Conservation (phyloP, 2,329 filamentous ascomycete genomes). For the Lizonia empirigonia region DNA sequence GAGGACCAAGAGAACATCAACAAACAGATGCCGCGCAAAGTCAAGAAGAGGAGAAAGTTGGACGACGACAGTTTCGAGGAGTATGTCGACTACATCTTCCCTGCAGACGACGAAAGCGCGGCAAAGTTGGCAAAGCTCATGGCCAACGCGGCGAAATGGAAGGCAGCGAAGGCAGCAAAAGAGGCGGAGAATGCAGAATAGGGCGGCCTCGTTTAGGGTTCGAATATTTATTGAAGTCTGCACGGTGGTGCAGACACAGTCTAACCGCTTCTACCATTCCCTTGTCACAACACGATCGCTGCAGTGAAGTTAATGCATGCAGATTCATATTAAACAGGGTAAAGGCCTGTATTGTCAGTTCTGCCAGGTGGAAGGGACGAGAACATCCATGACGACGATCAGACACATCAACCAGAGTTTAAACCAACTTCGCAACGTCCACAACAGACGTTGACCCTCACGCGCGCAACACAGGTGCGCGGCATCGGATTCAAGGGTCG, state of each 20-base stretch:
- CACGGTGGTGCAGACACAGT: not conserved
- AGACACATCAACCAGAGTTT: not conserved
- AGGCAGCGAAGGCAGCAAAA: conserved; percentile 58
- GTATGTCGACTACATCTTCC: conserved; percentile 97
- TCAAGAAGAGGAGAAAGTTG: conserved; percentile 89
- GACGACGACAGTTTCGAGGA: conserved; percentile 96
- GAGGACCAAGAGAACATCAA: conserved; percentile 82
- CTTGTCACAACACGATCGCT: not conserved
- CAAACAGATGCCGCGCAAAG: conserved; percentile 89
- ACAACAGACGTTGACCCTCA: not conserved
- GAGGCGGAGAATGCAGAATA: conserved; percentile 14
- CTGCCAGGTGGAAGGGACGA: not conserved
- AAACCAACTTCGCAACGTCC: not conserved
- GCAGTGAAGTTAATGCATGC: not conserved
- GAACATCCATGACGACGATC: not conserved
- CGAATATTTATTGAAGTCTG: not conserved
- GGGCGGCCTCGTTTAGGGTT: not conserved
- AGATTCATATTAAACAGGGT: not conserved
- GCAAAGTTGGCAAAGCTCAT: conserved; percentile 83
- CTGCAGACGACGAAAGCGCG: conserved; percentile 86
- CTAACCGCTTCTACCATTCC: not conserved
- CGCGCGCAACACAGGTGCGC: not conserved
- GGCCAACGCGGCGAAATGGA: conserved; percentile 87
- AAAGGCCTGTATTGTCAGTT: not conserved
- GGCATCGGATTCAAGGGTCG: too few relatives aligned